phyloP scores from a whole-genome alignment of 306 rosid species.

The Fagus crenata region DNA sequence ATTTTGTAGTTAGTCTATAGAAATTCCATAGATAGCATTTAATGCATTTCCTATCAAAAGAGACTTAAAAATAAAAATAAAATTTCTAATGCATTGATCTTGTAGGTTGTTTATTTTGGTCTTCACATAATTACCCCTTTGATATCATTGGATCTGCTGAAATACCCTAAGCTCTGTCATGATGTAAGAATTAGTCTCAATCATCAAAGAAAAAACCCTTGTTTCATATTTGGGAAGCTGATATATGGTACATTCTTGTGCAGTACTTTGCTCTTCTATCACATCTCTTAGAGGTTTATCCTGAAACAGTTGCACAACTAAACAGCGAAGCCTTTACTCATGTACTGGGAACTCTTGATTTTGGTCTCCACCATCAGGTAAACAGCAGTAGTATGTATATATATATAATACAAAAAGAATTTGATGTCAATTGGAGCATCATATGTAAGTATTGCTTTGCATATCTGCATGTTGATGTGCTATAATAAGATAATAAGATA shows the following conservation, averaged over 20 bases:
- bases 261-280: slow-evolving; percentile 93
- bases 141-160: slow-evolving; percentile 84
- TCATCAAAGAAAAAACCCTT: slow-evolving; percentile 16
- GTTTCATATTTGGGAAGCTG: slow-evolving; percentile 33
- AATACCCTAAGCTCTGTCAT: slow-evolving; percentile 87
- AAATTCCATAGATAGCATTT: neutral
- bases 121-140: slow-evolving; percentile 84
- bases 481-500: no score
- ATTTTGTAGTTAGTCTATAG: slow-evolving; percentile 21
- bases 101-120: slow-evolving; percentile 95
- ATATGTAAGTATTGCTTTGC: neutral
- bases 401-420: neutral
- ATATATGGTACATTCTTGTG: slow-evolving; percentile 32
- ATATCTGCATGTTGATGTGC: neutral
- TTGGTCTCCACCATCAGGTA: slow-evolving; percentile 94
- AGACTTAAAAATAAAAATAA: slow-evolving; percentile 7
- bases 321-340: slow-evolving; percentile 69
- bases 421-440: neutral
- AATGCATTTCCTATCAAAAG: neutral
- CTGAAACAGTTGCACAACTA: slow-evolving; percentile 86
- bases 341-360: slow-evolving; percentile 81
- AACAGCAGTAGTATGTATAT: neutral
- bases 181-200: slow-evolving; percentile 65
- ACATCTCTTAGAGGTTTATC: slow-evolving; percentile 91
- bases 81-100: slow-evolving; percentile 35